These are phyloP conservation scores for Wickerhamomyces strasburgensis DNA, from an alignment of 805 yeast genomes.

Conservation along the genomic window DNA sequence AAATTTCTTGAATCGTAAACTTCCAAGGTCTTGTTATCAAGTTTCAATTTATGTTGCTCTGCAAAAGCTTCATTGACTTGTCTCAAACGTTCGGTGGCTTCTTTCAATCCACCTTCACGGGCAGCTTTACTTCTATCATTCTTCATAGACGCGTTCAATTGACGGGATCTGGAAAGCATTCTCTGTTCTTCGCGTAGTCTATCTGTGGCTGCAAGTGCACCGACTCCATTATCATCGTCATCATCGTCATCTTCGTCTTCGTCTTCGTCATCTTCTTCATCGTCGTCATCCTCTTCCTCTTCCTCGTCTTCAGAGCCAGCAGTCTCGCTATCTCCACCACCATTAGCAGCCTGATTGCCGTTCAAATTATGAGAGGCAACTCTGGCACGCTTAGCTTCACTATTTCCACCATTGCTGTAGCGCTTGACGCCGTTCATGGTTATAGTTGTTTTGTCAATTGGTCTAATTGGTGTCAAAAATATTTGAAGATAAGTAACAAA, in stretches of 20 bases:
- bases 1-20: slow-evolving; percentile 67
- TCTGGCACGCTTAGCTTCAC: slow-evolving; percentile 4
- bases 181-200: slow-evolving; percentile 22
- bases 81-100: slow-evolving; percentile 40
- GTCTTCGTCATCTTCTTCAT: slow-evolving; percentile 1
- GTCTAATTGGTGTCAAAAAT: background rate
- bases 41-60: slow-evolving; percentile 32
- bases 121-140: slow-evolving; percentile 46
- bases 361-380: too few species aligned
- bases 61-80: slow-evolving; percentile 44
- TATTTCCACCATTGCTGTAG: background rate
- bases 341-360: too few species aligned
- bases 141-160: slow-evolving; percentile 24
- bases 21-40: slow-evolving; percentile 34
- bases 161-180: slow-evolving; percentile 29
- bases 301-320: background rate
- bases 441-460: background rate
- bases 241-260: slow-evolving; percentile 10
- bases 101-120: slow-evolving; percentile 50
- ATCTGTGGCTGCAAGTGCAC: background rate
- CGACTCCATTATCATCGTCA: slow-evolving; percentile 2
- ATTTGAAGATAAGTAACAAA: too few species aligned
- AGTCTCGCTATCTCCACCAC: background rate
- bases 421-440: slow-evolving; percentile 2
- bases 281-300: slow-evolving; percentile 1